These are phyloP conservation scores for Talaromyces thailandensis DNA, from an alignment of 495 filamentous ascomycete species.

Conservation along the genomic window DNA sequence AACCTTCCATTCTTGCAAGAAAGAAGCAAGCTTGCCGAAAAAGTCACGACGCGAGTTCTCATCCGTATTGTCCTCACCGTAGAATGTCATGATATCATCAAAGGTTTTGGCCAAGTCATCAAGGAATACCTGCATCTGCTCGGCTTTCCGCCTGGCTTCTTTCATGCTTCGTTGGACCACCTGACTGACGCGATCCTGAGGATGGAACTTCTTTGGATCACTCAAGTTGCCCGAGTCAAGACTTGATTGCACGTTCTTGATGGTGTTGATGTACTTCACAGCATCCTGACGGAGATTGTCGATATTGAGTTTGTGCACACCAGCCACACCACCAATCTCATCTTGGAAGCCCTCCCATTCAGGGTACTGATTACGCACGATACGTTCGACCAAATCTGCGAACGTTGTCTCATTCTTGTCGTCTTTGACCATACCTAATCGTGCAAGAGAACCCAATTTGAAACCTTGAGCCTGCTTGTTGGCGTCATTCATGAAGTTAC, in stretches of 20 bases:
- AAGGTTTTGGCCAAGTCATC: constrained; percentile 88
- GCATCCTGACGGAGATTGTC: constrained; percentile 85
- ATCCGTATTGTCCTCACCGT: constrained; percentile 86
- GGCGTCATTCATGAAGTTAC: constrained; percentile 99
- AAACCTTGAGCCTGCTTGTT: constrained; percentile 98
- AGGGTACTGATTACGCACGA: constrained; percentile 91
- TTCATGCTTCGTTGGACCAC: constrained; percentile 92
- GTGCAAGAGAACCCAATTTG: constrained; percentile 91
- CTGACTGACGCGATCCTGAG: constrained; percentile 88
- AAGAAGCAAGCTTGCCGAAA: constrained; percentile 88
- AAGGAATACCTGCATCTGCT: constrained; percentile 88
- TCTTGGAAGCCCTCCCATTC: constrained; percentile 86
- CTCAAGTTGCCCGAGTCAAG: constrained; percentile 91
- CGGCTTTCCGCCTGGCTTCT: constrained; percentile 89
- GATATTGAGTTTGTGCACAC: constrained; percentile 88
- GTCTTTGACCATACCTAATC: constrained; percentile 95
- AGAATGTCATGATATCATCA: constrained; percentile 94
- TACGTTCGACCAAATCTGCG: constrained; percentile 93
- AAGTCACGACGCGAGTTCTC: constrained; percentile 94
- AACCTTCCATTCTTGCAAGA: constrained; percentile 88
- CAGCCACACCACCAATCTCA: constrained; percentile 74
- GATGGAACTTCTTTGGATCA: constrained; percentile 96
- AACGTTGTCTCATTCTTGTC: constrained; percentile 97
- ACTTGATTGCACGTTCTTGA: constrained; percentile 84
- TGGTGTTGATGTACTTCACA: constrained; percentile 90